Evolutionary conservation across 2,329 filamentous ascomycete genomes (phyloP).

Genomic region (Dactylonectria macrodidyma): DNA sequence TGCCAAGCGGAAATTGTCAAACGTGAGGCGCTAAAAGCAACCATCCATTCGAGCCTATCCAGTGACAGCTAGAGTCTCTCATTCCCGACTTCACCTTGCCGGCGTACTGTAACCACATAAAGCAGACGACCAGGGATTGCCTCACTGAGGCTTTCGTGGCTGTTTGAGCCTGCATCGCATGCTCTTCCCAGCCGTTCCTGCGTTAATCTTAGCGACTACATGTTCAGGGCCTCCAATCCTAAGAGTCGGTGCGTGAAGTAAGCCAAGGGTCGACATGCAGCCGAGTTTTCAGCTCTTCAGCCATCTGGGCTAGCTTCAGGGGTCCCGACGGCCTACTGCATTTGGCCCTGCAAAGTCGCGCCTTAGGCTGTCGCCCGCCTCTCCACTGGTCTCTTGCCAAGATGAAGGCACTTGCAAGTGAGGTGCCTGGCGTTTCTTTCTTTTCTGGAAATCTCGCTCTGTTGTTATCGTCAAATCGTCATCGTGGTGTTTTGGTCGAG

Average conservation of each 20-base stretch:
- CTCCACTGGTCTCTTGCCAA: conserved; percentile 25
- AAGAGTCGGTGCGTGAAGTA: background rate
- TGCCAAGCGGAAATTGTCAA: conserved; percentile 17
- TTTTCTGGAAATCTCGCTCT: conserved; percentile 26
- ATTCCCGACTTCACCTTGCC: background rate
- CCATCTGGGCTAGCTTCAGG: conserved; percentile 46
- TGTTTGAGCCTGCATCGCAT: background rate
- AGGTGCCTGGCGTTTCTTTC: conserved; percentile 26
- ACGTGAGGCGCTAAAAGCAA: conserved; percentile 19
- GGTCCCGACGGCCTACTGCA: conserved; percentile 37
- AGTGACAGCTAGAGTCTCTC: background rate
- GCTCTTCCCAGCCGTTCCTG: conserved; percentile 5
- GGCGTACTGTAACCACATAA: background rate
- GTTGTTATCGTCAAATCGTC: conserved; percentile 2
- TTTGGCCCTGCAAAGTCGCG: conserved; percentile 37
- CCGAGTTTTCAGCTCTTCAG: conserved; percentile 37
- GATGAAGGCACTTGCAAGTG: conserved; percentile 28
- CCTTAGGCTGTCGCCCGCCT: conserved; percentile 23
- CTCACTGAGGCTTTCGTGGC: background rate
- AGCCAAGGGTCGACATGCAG: conserved; percentile 22
- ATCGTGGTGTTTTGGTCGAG: conserved; percentile 22
- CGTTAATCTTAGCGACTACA: background rate
- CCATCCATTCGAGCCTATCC: background rate
- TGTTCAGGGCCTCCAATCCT: background rate
- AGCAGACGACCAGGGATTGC: background rate